Evolutionary conservation across 2,329 filamentous ascomycete species (phyloP), one percentile per base, ranked within the genome.

Genomic region (Curvularia spicifera): DNA sequence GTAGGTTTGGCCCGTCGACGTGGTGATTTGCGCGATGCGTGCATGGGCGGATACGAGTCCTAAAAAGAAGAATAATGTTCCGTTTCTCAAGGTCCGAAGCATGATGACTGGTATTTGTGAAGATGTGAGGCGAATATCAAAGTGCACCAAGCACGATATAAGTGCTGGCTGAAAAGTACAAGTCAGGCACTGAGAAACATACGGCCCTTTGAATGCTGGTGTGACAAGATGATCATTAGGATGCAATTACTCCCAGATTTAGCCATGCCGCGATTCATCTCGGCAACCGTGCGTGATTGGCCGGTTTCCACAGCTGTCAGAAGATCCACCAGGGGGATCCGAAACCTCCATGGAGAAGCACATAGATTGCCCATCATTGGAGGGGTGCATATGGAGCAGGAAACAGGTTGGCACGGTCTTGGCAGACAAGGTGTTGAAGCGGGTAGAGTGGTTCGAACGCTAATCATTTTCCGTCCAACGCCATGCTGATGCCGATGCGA

Each of bases 401-500:
- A 9, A 47, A 47, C 10, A 33, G 12, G 44, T 18, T 31, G 44
- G 29, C 44, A 47, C 10, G 44, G 44, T 20, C 44, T 31, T 47
- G 29, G n/a, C 28, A 33, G 28, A 33, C 18, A 7, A 20, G 18
- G 3, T 15, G 22, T 26, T 7, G 47, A 20, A 18, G 15, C n/a
- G 47, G 47, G 24, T 50, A 20, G 42, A 53, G 42, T 31, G 22
- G 24, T 53, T 35, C 15, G 22, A 45, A 29, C 9, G 40, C 51
- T 43, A 51, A 48, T 56, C 42, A 26, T 59, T 56, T 53, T 50
- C 53, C 60, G 52, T 49, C 57, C 47, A 67, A 69, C 64, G 66
- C 65, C 65, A 55, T 66, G 65, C 63, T 65, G 54, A 67, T 67
- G 65, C 65, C 61, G 50, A 50, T 66, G 63, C 61, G 59, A 50